A percentile compares a stretch with the other conserved stretches of the same genome.
Conservation (phyloP, 2,329 filamentous ascomycete genomes). For the Fusarium sp. region DNA sequence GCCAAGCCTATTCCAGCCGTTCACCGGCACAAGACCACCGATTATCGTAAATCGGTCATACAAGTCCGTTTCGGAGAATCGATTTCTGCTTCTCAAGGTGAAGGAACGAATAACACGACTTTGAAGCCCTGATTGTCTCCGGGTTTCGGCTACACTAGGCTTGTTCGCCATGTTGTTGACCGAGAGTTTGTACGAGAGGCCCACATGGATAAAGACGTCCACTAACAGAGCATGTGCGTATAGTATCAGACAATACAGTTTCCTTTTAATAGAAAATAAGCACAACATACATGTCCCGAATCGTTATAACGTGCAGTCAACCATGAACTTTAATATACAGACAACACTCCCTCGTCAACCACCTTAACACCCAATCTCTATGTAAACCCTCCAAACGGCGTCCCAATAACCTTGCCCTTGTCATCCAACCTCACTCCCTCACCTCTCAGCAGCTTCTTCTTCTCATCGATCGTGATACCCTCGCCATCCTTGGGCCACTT, state of each 20-base stretch:
- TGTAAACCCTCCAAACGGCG: conserved; percentile 58
- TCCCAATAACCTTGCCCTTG: conserved; percentile 71
- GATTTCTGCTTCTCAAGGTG: conserved; percentile 27
- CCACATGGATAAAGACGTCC: conserved; percentile 36
- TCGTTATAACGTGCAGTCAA: neutral
- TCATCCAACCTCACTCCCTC: conserved; percentile 77
- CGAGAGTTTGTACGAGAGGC: conserved; percentile 13
- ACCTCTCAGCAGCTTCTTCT: conserved; percentile 70
- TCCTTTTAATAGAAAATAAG: neutral
- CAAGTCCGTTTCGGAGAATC: conserved; percentile 35
- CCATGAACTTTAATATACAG: neutral
- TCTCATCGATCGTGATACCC: conserved; percentile 74
- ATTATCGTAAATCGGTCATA: conserved; percentile 30
- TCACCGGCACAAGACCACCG: conserved; percentile 48
- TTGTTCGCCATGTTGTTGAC: conserved; percentile 28
- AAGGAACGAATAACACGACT: conserved; percentile 32
- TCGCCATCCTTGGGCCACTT: conserved; percentile 73
- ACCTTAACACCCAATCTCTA: conserved; percentile 9
- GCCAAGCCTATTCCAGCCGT: conserved; percentile 36
- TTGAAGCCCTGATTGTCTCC: conserved; percentile 24
- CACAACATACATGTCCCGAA: neutral
- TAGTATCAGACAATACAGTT: neutral
- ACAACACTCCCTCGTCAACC: neutral
- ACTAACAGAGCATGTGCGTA: conserved; percentile 13
- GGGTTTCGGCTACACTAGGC: conserved; percentile 44